These are phyloP conservation scores for Ascochyta viciae-villosae DNA, from an alignment of 2,329 filamentous ascomycete genomes.

Conservation along the genomic window DNA sequence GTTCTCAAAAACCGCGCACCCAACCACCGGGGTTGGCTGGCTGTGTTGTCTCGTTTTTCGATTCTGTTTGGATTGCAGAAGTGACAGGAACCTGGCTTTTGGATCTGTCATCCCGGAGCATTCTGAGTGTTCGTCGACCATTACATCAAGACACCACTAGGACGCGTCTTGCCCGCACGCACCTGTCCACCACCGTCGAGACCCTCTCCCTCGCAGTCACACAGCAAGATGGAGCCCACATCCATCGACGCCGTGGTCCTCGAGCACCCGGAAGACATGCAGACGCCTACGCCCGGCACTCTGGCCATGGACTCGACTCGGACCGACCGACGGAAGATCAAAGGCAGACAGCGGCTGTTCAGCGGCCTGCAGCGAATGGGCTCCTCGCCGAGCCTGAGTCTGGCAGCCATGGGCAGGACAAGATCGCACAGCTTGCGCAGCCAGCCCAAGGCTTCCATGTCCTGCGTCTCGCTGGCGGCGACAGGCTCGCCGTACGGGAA, in stretches of 20 bases:
- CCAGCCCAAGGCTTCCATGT: conserved; percentile 67
- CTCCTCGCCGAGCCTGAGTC: conserved; percentile 77
- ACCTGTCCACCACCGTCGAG: conserved; percentile 10
- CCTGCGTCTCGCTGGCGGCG: conserved; percentile 67
- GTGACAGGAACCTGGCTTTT: conserved; percentile 1
- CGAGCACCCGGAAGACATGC: conserved; percentile 36
- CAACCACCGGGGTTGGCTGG: conserved; percentile 30
- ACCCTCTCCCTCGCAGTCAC: conserved; percentile 6
- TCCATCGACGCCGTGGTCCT: conserved; percentile 49
- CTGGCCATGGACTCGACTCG: conserved; percentile 36
- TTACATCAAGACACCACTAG: conserved; percentile 4
- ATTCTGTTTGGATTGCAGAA: conserved; percentile 8
- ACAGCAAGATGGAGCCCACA: conserved; percentile 43
- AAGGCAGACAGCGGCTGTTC: conserved; percentile 73
- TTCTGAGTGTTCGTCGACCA: not conserved
- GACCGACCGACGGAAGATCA: conserved; percentile 62
- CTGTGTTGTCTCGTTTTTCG: conserved; percentile 12
- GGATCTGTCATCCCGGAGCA: not conserved
- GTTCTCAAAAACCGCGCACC: conserved; percentile 35
- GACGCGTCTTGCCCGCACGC: conserved; percentile 20
- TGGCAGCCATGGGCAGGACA: conserved; percentile 68
- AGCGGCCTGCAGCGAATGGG: conserved; percentile 81
- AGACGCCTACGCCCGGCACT: conserved; percentile 19
- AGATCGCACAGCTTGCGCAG: conserved; percentile 72
- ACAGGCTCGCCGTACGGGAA: conserved; percentile 59